Conservation (phyloP, 1,284 basidiomycete genomes). For the Sporisorium sorghi region DNA sequence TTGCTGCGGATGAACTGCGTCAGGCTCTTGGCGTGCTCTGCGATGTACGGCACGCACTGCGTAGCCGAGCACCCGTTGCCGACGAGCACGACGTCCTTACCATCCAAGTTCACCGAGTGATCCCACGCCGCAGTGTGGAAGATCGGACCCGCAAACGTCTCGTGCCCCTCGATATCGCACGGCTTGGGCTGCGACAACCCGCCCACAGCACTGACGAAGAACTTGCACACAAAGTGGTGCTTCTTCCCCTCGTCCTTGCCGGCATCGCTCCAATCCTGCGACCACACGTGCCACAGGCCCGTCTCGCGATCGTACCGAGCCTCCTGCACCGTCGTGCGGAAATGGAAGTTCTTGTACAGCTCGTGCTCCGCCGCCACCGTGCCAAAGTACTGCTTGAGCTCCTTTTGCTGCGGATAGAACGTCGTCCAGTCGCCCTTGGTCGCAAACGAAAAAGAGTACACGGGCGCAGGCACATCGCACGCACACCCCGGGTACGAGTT, state of each 20-base stretch:
- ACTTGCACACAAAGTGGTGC: conserved; percentile 63
- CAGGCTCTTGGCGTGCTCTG: conserved; percentile 52
- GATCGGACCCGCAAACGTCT: conserved; percentile 62
- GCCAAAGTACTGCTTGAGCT: conserved; percentile 59
- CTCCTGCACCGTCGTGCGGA: conserved; percentile 55
- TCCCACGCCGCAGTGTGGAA: conserved; percentile 70
- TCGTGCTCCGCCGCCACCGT: conserved; percentile 58
- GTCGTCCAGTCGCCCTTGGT: conserved; percentile 64
- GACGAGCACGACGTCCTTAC: conserved; percentile 68
- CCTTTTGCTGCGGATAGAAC: conserved; percentile 59
- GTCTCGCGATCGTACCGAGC: conserved; percentile 60
- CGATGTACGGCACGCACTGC: conserved; percentile 60
- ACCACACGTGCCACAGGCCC: conserved; percentile 64
- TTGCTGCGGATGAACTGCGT: conserved; percentile 65
- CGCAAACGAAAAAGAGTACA: conserved; percentile 67
- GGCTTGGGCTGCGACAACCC: conserved; percentile 64
- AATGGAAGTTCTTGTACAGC: conserved; percentile 53
- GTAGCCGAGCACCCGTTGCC: conserved; percentile 67
- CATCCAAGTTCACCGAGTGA: conserved; percentile 60
- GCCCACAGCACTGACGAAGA: conserved; percentile 63
- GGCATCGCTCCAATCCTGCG: conserved; percentile 33
- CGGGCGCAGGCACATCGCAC: conserved; percentile 65
- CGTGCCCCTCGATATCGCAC: conserved; percentile 60
- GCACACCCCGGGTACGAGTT: conserved; percentile 64
- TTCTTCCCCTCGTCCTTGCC: conserved; percentile 10